Evolutionary conservation across 148 eudicot genomes (phyloP).

Genomic region (Camellia sinensis): DNA sequence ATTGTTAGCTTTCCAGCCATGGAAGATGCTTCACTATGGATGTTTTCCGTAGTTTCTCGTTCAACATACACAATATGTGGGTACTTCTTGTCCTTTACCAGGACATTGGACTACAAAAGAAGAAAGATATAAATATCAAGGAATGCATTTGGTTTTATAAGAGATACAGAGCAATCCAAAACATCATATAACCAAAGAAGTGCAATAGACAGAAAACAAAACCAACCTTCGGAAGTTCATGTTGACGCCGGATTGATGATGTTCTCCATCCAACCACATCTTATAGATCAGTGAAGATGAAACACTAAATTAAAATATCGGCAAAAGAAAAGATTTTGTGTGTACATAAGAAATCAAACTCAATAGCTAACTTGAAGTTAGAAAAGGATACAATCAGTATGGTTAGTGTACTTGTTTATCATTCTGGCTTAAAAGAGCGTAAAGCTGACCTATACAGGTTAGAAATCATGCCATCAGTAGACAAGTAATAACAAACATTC

Average conservation of each 20-base stretch:
- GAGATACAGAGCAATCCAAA: not conserved
- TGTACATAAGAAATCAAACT: not conserved
- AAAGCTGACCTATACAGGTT: conserved; percentile 69
- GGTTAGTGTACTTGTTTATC: too few relatives aligned
- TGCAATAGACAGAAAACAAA: conserved; percentile 8
- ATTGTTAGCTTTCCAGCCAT: conserved; percentile 29
- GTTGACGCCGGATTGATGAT: conserved; percentile 80
- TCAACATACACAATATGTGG: conserved; percentile 72
- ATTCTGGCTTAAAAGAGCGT: conserved; percentile 70
- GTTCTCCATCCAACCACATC: conserved; percentile 97
- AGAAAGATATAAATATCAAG: conserved; percentile 5
- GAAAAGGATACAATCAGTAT: conserved; percentile 89
- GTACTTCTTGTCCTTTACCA: conserved; percentile 53
- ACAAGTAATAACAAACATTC: not conserved
- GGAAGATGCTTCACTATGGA: conserved; percentile 27
- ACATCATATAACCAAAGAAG: conserved; percentile 4
- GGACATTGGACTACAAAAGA: conserved; percentile 53
- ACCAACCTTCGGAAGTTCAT: conserved; percentile 72
- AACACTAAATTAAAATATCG: conserved; percentile 13
- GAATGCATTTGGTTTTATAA: not conserved
- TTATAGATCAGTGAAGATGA: conserved; percentile 41
- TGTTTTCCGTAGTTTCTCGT: conserved; percentile 27
- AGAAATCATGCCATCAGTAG: conserved; percentile 17
- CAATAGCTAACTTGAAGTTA: not conserved
- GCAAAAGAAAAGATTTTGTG: not conserved